Conservation (phyloP, 2,329 filamentous ascomycete genomes). For the Epichloe hybrida region DNA sequence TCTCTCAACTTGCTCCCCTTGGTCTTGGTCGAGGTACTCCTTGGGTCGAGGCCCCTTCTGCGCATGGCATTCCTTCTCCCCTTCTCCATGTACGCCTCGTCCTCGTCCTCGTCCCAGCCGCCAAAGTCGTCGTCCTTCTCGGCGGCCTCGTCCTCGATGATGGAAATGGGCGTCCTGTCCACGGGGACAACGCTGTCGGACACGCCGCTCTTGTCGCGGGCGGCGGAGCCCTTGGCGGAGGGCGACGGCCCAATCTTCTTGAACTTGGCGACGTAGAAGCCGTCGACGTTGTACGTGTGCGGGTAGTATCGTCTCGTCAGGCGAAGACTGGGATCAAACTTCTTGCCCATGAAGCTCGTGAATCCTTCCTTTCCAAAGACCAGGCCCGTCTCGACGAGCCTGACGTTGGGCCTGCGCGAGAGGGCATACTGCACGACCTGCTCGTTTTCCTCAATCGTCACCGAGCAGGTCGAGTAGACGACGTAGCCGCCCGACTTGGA, state of each 20-base stretch:
- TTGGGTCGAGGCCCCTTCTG: constrained; percentile 60
- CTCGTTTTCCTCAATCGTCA: constrained; percentile 84
- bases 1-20: background rate
- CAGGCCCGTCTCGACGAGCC: constrained; percentile 81
- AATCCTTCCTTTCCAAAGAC: constrained; percentile 89
- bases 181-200: constrained; percentile 30
- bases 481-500: constrained; percentile 91
- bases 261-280: constrained; percentile 97
- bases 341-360: constrained; percentile 79
- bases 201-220: constrained; percentile 19
- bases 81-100: constrained; percentile 56
- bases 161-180: constrained; percentile 56
- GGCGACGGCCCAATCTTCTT: constrained; percentile 79
- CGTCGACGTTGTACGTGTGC: constrained; percentile 88
- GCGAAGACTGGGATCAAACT: constrained; percentile 74
- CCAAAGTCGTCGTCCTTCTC: constrained; percentile 44
- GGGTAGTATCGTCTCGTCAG: constrained; percentile 79
- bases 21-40: constrained; percentile 29
- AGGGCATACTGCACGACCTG: constrained; percentile 88
- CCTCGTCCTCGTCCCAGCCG: constrained; percentile 62
- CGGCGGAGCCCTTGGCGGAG: constrained; percentile 24
- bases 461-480: constrained; percentile 92
- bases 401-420: constrained; percentile 82
- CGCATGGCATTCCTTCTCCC: constrained; percentile 63
- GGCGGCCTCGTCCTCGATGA: constrained; percentile 32